phyloP scores from a whole-genome alignment of 441 rosid species.

The Syzygium malaccense region DNA sequence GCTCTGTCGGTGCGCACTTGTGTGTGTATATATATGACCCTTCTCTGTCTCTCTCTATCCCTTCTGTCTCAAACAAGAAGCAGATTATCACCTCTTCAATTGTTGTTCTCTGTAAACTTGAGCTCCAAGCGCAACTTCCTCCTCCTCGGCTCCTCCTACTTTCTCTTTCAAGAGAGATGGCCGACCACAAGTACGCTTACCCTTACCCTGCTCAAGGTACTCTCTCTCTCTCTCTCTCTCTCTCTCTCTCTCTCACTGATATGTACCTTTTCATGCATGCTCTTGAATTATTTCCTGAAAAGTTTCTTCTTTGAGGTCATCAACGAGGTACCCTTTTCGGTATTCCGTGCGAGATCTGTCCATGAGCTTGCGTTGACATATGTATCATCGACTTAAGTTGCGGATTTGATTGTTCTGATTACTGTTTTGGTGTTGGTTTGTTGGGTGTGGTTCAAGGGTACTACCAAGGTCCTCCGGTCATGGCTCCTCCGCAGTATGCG shows the following conservation, averaged over 20 bases:
- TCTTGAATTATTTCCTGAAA: neutral
- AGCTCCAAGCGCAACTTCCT: neutral
- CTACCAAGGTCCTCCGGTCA: constrained; percentile 74
- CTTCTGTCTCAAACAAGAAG: neutral
- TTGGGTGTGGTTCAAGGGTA: constrained; percentile 24
- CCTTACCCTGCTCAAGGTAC: constrained; percentile 71
- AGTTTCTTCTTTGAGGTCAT: neutral
- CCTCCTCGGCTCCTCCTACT: neutral
- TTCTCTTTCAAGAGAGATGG: constrained; percentile 13
- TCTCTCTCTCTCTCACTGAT: neutral
- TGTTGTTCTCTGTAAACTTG: neutral
- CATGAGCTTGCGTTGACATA: neutral
- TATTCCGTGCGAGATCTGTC: neutral
- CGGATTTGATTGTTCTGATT: neutral
- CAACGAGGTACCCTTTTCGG: neutral
- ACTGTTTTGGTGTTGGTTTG: neutral
- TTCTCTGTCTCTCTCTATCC: neutral
- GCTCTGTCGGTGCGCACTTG: neutral
- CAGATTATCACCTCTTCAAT: neutral
- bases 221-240: neutral
- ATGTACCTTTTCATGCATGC: neutral
- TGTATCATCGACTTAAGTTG: neutral
- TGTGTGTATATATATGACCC: neutral
- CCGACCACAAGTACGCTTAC: constrained; percentile 57
- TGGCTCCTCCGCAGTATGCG: constrained; percentile 63